Evolutionary conservation across 768 basidiomycete genomes (phyloP).

Genomic region (Pleurotus tuber-regium): DNA sequence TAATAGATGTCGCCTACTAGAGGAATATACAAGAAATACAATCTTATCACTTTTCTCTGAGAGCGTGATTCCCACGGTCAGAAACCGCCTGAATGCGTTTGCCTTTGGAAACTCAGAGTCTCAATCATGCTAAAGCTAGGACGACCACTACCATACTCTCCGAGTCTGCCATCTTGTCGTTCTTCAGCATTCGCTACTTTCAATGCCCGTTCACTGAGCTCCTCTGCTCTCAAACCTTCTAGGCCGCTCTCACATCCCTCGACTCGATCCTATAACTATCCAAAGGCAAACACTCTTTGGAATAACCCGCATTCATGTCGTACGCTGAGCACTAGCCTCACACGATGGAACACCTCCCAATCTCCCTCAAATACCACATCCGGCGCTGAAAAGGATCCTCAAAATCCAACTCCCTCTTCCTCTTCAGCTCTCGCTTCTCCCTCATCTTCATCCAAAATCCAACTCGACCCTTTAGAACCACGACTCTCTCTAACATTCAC

Average conservation of each 20-base stretch:
- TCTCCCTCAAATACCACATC: neutral
- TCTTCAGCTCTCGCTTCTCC: neutral
- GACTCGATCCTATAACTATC: no score
- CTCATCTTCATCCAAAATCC: neutral
- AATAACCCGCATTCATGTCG: no score
- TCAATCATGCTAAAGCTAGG: no score
- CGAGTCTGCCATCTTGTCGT: neutral
- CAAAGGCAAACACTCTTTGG: no score
- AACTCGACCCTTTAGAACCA: slow-evolving; percentile 39
- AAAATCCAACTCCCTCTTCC: neutral
- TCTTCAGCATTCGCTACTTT: neutral
- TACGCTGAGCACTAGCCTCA: neutral
- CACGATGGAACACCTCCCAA: neutral
- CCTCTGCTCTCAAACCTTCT: no score
- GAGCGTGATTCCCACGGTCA: neutral
- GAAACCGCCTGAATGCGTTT: neutral
- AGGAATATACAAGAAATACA: neutral
- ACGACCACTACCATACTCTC: neutral
- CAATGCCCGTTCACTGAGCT: no score
- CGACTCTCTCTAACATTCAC: slow-evolving; percentile 80
- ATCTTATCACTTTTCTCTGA: no score
- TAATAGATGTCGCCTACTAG: slow-evolving; percentile 5
- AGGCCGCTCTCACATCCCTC: no score
- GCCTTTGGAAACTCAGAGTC: no score
- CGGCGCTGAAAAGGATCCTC: no score